These are phyloP conservation scores for Trichocomaceae sp. DNA, from an alignment of 2,329 filamentous ascomycete genomes.

Conservation along the genomic window DNA sequence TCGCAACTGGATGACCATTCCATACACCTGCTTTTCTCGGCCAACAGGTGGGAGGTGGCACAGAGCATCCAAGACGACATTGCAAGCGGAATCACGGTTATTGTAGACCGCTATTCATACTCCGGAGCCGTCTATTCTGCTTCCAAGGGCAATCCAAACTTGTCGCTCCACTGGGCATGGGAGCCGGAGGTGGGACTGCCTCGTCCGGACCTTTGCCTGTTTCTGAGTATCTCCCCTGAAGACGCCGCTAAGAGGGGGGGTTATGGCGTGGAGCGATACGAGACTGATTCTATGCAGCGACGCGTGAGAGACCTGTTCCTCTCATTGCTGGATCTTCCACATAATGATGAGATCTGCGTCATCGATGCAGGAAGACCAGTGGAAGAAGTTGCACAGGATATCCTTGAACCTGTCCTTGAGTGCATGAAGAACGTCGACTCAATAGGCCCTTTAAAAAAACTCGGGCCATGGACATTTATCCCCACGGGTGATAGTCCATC, in stretches of 20 bases:
- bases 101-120: slow-evolving; percentile 93
- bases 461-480: slow-evolving; percentile 26
- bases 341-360: slow-evolving; percentile 46
- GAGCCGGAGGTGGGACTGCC: slow-evolving; percentile 80
- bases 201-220: slow-evolving; percentile 77
- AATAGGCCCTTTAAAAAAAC: slow-evolving; percentile 29
- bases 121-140: slow-evolving; percentile 89
- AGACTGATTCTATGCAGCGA: slow-evolving; percentile 74
- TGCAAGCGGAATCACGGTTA: slow-evolving; percentile 61
- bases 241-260: slow-evolving; percentile 71
- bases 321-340: slow-evolving; percentile 42
- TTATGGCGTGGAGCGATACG: slow-evolving; percentile 84
- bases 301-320: slow-evolving; percentile 69
- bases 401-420: slow-evolving; percentile 24
- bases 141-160: slow-evolving; percentile 67
- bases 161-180: slow-evolving; percentile 73
- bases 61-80: slow-evolving; percentile 45
- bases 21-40: slow-evolving; percentile 83
- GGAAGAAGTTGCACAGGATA: slow-evolving; percentile 45
- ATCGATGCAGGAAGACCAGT: slow-evolving; percentile 50
- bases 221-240: slow-evolving; percentile 71
- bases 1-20: slow-evolving; percentile 75
- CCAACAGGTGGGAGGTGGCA: slow-evolving; percentile 76
- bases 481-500: slow-evolving; percentile 11
- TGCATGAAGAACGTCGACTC: slow-evolving; percentile 28